Conservation (phyloP, 2,329 filamentous ascomycete species). For the Paraphoma sp. region DNA sequence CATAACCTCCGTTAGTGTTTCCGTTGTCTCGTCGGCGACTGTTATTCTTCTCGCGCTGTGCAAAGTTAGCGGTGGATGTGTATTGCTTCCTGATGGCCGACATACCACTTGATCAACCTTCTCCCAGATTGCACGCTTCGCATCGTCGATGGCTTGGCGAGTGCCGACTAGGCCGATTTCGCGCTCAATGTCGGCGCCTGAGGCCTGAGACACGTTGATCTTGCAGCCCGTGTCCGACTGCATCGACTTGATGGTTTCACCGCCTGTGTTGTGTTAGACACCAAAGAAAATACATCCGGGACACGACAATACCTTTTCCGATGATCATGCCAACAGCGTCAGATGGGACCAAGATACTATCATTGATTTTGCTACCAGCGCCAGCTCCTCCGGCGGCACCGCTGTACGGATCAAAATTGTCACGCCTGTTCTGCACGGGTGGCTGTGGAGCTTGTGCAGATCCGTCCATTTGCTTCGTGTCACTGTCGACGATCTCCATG, state of each 20-base stretch:
- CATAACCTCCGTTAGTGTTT: slow-evolving; percentile 34
- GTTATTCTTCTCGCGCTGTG: slow-evolving; percentile 56
- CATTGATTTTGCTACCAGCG: slow-evolving; percentile 70
- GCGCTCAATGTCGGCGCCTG: slow-evolving; percentile 79
- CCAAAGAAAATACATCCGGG: neutral
- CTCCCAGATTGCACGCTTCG: slow-evolving; percentile 85
- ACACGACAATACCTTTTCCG: slow-evolving; percentile 69
- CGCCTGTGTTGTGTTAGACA: slow-evolving; percentile 55
- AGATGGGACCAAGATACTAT: slow-evolving; percentile 84
- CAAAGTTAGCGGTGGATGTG: slow-evolving; percentile 20
- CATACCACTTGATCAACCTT: slow-evolving; percentile 89
- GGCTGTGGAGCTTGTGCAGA: slow-evolving; percentile 19
- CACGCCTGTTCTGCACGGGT: slow-evolving; percentile 38
- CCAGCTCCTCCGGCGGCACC: slow-evolving; percentile 52
- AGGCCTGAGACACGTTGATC: slow-evolving; percentile 88
- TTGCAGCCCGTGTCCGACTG: slow-evolving; percentile 88
- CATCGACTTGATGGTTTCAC: slow-evolving; percentile 94
- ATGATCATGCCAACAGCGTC: slow-evolving; percentile 97
- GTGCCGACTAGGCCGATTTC: slow-evolving; percentile 86
- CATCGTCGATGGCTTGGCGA: slow-evolving; percentile 76
- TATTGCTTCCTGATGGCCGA: slow-evolving; percentile 20
- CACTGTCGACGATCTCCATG: slow-evolving; percentile 92
- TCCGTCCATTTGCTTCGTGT: slow-evolving; percentile 63
- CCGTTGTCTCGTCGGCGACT: slow-evolving; percentile 48
- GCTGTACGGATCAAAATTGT: slow-evolving; percentile 49